Conservation (phyloP, 2,329 filamentous ascomycete genomes). For the Trichoderma hamatum region DNA sequence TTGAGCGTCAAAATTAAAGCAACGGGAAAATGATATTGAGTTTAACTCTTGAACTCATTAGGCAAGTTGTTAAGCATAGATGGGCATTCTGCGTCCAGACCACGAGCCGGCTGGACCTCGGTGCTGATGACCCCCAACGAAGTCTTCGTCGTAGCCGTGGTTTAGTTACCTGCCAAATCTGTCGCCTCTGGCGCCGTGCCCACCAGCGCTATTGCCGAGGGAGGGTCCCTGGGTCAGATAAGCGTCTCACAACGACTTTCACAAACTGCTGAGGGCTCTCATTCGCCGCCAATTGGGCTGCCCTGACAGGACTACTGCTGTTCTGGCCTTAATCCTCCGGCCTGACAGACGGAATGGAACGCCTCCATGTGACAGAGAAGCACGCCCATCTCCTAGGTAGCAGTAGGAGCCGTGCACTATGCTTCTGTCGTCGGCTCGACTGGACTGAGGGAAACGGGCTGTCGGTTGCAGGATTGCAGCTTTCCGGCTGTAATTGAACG, state of each 20-base stretch:
- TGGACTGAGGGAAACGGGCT: neutral
- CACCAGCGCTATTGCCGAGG: slow-evolving; percentile 1
- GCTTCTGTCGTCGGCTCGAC: neutral
- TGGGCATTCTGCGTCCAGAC: neutral
- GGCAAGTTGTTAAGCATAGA: slow-evolving; percentile 1
- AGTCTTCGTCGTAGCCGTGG: slow-evolving; percentile 3
- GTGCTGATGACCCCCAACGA: slow-evolving; percentile 25
- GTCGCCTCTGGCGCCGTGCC: neutral
- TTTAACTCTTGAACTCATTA: slow-evolving; percentile 2
- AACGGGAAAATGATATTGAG: neutral
- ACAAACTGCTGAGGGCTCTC: neutral
- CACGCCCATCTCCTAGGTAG: neutral
- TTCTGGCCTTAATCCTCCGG: slow-evolving; percentile 2
- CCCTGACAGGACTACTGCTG: neutral
- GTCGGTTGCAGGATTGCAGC: neutral
- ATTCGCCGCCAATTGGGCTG: neutral
- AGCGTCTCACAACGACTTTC: slow-evolving; percentile 14
- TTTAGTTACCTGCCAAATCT: slow-evolving; percentile 25
- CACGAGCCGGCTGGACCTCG: slow-evolving; percentile 22
- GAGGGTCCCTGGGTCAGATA: neutral
- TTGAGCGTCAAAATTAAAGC: slow-evolving; percentile 3
- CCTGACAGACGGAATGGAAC: slow-evolving; percentile 7
- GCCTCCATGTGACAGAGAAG: neutral
- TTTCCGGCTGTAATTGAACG: neutral
- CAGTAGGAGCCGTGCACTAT: neutral